Base-by-base conservation (phyloP, 495 filamentous ascomycete species). In the Xylaria venustula region DNA sequence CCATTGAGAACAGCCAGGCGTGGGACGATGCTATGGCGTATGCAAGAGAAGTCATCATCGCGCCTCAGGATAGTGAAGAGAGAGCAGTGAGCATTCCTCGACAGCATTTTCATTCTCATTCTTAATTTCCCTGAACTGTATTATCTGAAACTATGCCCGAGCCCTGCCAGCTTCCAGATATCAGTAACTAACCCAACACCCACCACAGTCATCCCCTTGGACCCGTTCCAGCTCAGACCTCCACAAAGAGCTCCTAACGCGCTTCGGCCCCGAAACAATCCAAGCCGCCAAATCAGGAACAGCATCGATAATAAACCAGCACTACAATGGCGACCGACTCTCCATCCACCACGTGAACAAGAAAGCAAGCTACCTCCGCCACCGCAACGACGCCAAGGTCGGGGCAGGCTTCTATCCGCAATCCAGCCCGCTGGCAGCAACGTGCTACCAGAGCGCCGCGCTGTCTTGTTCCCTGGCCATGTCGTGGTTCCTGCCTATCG, bases 301-400 rank as follows among this genome's bases (percentile, higher is more conserved):
- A 14, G 46, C 30, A 0, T 28, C 46, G 9, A 58, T 58, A 3
- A 58, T 58, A 32, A 9, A n/a, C 7, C n/a, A 58, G n/a, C 25
- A 58, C 42, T 58, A 42, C 36, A 23, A 22, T 7, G 56, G 56
- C 4, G 36, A 58, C 4, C 19, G 56, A 22, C 56, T 58, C 22
- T 34, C 45, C 20, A 58, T 58, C 23, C 30, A 46, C 12, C 56
- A 58, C 17, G 23, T 58, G 45, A 49, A 58, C 23, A 58, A 58
- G 36, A 58, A 58, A 23, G 56, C 56, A 3, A 58, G 56, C 36
- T 58, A 50, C 23, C 22, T 58, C 14, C 56, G 56, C 0, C 56
- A 58, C 40, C 36, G 32, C 2, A 12, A 50, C 12, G 46, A 58
- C 8, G 45, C 45, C 7, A 40, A 58, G 23, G 23, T 50, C 34